Evolutionary conservation across 2,329 filamentous ascomycete species (phyloP), one percentile per base, ranked within the genome.

Genomic region (Penicillium olsonii): DNA sequence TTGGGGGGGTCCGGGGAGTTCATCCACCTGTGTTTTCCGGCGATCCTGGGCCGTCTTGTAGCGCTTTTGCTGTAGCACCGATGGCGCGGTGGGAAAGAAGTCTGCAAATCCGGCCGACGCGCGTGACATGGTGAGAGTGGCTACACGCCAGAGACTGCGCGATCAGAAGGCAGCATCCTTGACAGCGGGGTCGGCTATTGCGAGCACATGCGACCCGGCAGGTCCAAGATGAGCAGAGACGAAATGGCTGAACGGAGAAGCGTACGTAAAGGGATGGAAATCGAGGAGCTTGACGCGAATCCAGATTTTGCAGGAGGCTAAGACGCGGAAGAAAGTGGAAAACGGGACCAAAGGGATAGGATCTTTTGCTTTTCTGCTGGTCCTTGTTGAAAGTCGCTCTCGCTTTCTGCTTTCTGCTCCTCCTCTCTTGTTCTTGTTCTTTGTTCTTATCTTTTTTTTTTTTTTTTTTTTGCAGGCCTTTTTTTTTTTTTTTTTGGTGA

Each of bases 11-110:
- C 29, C 54, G 18, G 48, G 24, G 41, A 42, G 46, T 20, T 60
- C 42, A 24, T 63, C 56, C 48, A 45, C 39, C 45, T 60, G 70
- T 75, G 83, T 76, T 45, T 80, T 77, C 70, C 79, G 84, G 67
- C 84, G 81, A 68, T 83, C 78, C 69, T 85, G 47, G 31, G 45
- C 82, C 45, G 67, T 61, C 61, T 71, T 72, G 56, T 67, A 68
- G 67, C 73, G 74, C 71, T 75, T 76, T 60, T 75, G 69, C 57
- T 75, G 73, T 48, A 80, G 71, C 57, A 83, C 84, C 63, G 83
- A 82, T 61, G 88, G 87, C 67, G 87, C 88, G 69, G 87, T 84
- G 62, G 87, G 88, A 74, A 91, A 92, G 81, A 90, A 94, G 76
- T 91, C 85, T 75, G 87, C 88, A 80, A 91, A 92, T 76, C 86